These are phyloP conservation scores for Chaetomium olivaceum DNA, from an alignment of 2,329 filamentous ascomycete genomes.

Conservation along the genomic window DNA sequence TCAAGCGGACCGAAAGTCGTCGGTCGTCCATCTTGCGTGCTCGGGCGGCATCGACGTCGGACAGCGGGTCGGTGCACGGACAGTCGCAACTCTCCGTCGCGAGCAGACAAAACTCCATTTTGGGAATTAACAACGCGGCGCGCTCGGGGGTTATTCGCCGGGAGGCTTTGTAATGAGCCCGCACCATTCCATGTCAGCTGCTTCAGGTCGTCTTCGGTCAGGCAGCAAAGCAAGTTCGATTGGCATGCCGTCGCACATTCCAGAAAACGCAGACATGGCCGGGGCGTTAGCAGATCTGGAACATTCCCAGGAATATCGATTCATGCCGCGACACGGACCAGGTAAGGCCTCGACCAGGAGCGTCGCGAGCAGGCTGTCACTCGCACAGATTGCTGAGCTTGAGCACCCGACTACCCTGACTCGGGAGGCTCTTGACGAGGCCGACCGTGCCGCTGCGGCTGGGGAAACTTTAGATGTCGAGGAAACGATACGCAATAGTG, in stretches of 20 bases:
- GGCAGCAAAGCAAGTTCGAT: slow-evolving; percentile 52
- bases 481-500: slow-evolving; percentile 41
- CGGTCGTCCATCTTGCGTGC: slow-evolving; percentile 59
- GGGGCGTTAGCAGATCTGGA: slow-evolving; percentile 44
- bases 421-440: slow-evolving; percentile 54
- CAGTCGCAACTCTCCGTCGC: slow-evolving; percentile 32
- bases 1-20: slow-evolving; percentile 69
- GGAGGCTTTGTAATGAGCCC: slow-evolving; percentile 68
- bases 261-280: slow-evolving; percentile 35
- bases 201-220: slow-evolving; percentile 50
- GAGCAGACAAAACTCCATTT: slow-evolving; percentile 57
- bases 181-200: slow-evolving; percentile 59
- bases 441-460: slow-evolving; percentile 45
- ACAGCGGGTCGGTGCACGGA: slow-evolving; percentile 30
- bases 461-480: slow-evolving; percentile 41
- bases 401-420: slow-evolving; percentile 53
- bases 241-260: slow-evolving; percentile 29
- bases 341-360: slow-evolving; percentile 49
- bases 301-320: slow-evolving; percentile 35
- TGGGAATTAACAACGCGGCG: slow-evolving; percentile 67
- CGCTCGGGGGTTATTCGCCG: slow-evolving; percentile 71
- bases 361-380: slow-evolving; percentile 48
- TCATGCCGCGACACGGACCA: slow-evolving; percentile 54
- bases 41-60: slow-evolving; percentile 35
- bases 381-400: slow-evolving; percentile 59